Percentiles rank a stretch among this genome's conserved stretches.
These are phyloP conservation scores for Viridothelium virens DNA, from an alignment of 495 filamentous ascomycete species.

Conservation along the genomic window DNA sequence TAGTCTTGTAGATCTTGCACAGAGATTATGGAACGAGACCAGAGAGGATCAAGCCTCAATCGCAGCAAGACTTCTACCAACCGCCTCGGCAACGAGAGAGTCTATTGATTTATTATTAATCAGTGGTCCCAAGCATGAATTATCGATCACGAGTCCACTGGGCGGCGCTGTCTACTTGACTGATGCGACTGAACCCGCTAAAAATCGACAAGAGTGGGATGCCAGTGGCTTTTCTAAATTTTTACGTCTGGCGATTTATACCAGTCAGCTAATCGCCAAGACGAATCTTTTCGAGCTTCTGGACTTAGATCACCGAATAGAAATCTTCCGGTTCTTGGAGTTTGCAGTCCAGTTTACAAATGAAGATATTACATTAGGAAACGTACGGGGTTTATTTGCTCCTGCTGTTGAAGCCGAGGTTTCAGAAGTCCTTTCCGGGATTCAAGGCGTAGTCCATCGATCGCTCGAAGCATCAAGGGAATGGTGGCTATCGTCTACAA, in stretches of 20 bases:
- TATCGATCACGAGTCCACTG: slow-evolving; percentile 64
- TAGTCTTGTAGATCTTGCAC: slow-evolving; percentile 47
- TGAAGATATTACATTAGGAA: slow-evolving; percentile 54
- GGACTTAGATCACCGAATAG: slow-evolving; percentile 14
- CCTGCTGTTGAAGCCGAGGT: slow-evolving; percentile 45
- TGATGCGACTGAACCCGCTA: slow-evolving; percentile 23
- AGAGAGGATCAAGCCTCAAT: slow-evolving; percentile 30
- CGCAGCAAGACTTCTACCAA: slow-evolving; percentile 44
- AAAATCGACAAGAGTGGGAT: slow-evolving; percentile 43
- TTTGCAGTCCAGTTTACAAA: slow-evolving; percentile 51
- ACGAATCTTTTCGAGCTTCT: slow-evolving; percentile 22
- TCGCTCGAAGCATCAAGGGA: slow-evolving; percentile 4
- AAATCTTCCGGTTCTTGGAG: slow-evolving; percentile 41
- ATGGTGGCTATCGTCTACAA: background rate
- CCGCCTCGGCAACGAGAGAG: slow-evolving; percentile 40
- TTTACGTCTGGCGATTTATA: slow-evolving; percentile 65
- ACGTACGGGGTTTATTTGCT: slow-evolving; percentile 26
- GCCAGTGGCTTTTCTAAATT: slow-evolving; percentile 59
- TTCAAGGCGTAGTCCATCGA: background rate
- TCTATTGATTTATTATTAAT: slow-evolving; percentile 55
- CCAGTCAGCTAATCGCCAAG: slow-evolving; percentile 45
- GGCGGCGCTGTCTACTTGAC: slow-evolving; percentile 64
- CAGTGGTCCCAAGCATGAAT: slow-evolving; percentile 48
- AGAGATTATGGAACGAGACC: slow-evolving; percentile 42
- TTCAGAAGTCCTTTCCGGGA: slow-evolving; percentile 51